phyloP scores from a whole-genome alignment of 768 basidiomycete species.

The Mycena rosella region DNA sequence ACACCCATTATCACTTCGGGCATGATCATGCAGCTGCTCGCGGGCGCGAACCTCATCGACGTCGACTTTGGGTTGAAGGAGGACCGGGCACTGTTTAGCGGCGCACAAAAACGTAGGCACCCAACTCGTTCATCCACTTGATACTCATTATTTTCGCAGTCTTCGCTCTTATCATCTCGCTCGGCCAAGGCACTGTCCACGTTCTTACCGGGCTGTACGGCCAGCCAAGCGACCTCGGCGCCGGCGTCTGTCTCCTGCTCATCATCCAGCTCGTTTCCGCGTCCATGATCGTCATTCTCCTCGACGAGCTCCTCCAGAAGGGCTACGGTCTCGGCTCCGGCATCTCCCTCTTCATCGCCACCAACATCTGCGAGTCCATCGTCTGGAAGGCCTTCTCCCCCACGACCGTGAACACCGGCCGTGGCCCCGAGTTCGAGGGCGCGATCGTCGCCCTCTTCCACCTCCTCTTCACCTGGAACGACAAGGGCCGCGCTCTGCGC shows the following conservation, averaged over 20 bases:
- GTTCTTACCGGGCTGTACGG: slow-evolving; percentile 98
- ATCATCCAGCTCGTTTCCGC: slow-evolving; percentile 97
- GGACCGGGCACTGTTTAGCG: slow-evolving; percentile 94
- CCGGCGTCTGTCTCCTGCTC: slow-evolving; percentile 96
- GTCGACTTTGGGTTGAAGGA: slow-evolving; percentile 98
- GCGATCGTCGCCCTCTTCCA: slow-evolving; percentile 98
- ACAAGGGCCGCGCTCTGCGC: slow-evolving; percentile 95
- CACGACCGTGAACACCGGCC: slow-evolving; percentile 97
- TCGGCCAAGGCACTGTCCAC: slow-evolving; percentile 97
- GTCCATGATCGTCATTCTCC: slow-evolving; percentile 95
- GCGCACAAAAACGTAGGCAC: slow-evolving; percentile 89
- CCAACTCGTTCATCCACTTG: not conserved
- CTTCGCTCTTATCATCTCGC: slow-evolving; percentile 95
- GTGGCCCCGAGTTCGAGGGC: slow-evolving; percentile 98
- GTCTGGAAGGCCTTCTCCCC: slow-evolving; percentile 99
- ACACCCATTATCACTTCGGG: slow-evolving; percentile 97
- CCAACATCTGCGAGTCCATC: slow-evolving; percentile 99
- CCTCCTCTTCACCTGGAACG: slow-evolving; percentile 97
- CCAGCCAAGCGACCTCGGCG: slow-evolving; percentile 91
- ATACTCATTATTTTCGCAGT: slow-evolving; percentile 61
- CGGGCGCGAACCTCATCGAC: slow-evolving; percentile 97
- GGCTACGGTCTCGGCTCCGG: slow-evolving; percentile 99
- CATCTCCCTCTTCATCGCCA: slow-evolving; percentile 98
- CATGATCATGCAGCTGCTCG: slow-evolving; percentile 99
- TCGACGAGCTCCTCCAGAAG: slow-evolving; percentile 98